Base-by-base conservation (phyloP, 2,329 filamentous ascomycete genomes). In the Meredithiella fracta region DNA sequence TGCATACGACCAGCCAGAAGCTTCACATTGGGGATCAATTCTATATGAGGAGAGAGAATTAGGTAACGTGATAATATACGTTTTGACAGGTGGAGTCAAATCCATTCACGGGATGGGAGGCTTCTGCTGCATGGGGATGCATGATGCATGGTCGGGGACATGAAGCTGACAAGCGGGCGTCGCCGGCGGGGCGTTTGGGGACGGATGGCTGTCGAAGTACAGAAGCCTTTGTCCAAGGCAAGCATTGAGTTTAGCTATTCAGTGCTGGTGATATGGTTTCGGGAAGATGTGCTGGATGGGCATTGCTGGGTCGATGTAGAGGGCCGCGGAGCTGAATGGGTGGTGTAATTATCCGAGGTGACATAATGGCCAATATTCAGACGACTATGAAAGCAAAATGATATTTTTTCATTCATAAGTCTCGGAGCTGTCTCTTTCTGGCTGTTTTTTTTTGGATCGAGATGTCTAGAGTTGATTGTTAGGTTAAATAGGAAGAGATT, bases 361-460 rank as follows among this genome's bases (percentile, higher is more conserved):
- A 34, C 29, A n/a, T n/a, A 34, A 34, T 11, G 29, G 11, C 11
- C 29, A 34, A 34, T 34, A 34, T 34, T 34, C 29, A n/a, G 40
- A 44, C 17, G 40, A 8, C 17, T 44, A n/a, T 44, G 40, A 17
- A 49, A 49, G 44, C 44, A 9, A 49, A 49, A 9, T 7, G 11
- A 1, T 25, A 34, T 34, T 34, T 34, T 25, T 40, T 51, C 20
- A 6, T 40, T 53, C 31, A 38, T 53, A 53, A 26, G 51, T 53
- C 51, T 53, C 51, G 34, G 51, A 17, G 3, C 20, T 53, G 51
- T 22, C 51, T 38, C 34, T 53, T 53, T 53, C 31, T 31, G 40
- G 34, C 51, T 53, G 8, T 9, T n/a, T 8, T 22, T 2, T 44
- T 20, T 7, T 8, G 15, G 15, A 17, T 7, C n/a, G 40, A 38